A percentile compares a stretch with the other conserved stretches of the same genome.
Conservation (phyloP, 768 basidiomycete species). For the Lanmaoa rubissima region DNA sequence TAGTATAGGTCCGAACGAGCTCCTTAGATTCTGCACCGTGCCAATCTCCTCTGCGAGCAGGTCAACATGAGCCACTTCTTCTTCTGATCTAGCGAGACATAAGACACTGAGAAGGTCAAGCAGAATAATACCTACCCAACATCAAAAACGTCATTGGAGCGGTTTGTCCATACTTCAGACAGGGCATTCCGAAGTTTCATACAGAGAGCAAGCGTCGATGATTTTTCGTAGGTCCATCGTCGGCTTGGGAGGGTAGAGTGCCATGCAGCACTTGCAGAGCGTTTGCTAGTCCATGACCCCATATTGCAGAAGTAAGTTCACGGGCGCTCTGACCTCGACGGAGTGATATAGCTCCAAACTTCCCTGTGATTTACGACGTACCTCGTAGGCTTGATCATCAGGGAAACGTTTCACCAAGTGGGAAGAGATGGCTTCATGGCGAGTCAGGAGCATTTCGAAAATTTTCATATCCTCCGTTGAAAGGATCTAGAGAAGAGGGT, state of each 20-base stretch:
- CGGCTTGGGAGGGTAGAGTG: constrained; percentile 46
- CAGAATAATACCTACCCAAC: constrained; percentile 54
- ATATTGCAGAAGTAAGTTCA: constrained; percentile 74
- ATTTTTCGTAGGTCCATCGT: constrained; percentile 26
- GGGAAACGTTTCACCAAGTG: constrained; percentile 70
- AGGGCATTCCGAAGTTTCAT: constrained; percentile 60
- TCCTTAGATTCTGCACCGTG: constrained; percentile 68
- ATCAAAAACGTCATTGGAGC: constrained; percentile 73
- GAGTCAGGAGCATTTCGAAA: constrained; percentile 56
- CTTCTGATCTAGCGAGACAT: constrained; percentile 52
- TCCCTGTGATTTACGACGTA: constrained; percentile 34
- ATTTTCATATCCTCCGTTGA: constrained; percentile 45
- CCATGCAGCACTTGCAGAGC: constrained; percentile 58
- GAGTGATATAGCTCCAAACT: neutral
- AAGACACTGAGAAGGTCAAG: neutral
- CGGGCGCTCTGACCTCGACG: constrained; percentile 57
- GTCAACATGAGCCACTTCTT: constrained; percentile 69
- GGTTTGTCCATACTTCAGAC: constrained; percentile 71
- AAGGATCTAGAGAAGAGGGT: constrained; percentile 45
- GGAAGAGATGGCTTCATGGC: constrained; percentile 62
- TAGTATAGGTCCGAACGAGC: constrained; percentile 82
- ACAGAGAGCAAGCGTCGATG: constrained; percentile 41
- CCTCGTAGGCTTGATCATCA: constrained; percentile 81
- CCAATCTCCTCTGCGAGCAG: constrained; percentile 73
- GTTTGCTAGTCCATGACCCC: constrained; percentile 80